phyloP scores from a whole-genome alignment of 257 asterid species.

The Solanum medicagineum region DNA sequence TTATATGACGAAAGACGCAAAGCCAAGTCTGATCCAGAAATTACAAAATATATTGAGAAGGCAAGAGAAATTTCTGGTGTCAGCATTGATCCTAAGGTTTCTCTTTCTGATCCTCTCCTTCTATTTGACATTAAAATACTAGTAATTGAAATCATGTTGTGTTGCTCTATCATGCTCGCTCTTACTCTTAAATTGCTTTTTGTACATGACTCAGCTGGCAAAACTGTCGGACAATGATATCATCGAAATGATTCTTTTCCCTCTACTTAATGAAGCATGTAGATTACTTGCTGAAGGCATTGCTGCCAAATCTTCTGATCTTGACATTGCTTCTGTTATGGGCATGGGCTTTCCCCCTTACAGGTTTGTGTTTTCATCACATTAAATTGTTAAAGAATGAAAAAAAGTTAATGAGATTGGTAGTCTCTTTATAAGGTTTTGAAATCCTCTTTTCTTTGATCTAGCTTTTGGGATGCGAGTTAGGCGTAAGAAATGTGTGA shows the following conservation, averaged over 20 bases:
- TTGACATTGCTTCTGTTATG: slow-evolving; percentile 86
- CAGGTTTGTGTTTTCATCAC: slow-evolving; percentile 30
- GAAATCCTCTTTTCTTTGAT: not conserved
- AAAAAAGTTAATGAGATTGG: not conserved
- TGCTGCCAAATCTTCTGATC: slow-evolving; percentile 85
- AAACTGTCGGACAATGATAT: slow-evolving; percentile 74
- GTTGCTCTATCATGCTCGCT: not conserved
- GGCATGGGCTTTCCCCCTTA: slow-evolving; percentile 98
- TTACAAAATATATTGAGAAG: slow-evolving; percentile 66
- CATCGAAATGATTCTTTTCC: slow-evolving; percentile 88
- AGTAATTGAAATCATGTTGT: not conserved
- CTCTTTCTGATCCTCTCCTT: not conserved
- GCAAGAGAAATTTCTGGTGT: slow-evolving; percentile 74
- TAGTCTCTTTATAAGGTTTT: not conserved
- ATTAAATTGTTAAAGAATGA: not conserved
- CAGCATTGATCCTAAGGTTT: slow-evolving; percentile 72
- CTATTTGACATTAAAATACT: not conserved
- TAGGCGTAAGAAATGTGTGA: not conserved
- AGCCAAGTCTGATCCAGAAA: slow-evolving; percentile 89
- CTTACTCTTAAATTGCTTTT: not conserved
- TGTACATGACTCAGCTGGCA: slow-evolving; percentile 29
- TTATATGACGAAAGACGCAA: slow-evolving; percentile 62
- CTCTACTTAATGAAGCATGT: slow-evolving; percentile 93
- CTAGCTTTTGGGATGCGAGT: too few relatives aligned
- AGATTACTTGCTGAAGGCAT: slow-evolving; percentile 88